Base-by-base conservation (phyloP, 495 filamentous ascomycete species). In the Penicillium ochrochloron region DNA sequence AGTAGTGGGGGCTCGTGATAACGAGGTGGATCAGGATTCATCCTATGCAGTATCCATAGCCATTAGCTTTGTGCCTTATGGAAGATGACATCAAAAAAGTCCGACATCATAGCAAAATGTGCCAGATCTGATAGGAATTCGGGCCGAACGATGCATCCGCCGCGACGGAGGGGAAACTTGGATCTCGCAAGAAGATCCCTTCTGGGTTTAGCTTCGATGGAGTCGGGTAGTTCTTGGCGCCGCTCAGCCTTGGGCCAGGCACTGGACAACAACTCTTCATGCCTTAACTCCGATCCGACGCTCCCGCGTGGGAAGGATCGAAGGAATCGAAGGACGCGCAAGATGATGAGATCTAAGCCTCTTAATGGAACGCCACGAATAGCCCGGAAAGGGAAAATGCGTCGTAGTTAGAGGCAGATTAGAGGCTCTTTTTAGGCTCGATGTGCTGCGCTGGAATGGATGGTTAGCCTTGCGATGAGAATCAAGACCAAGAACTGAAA, bases 121-220 rank as follows among this genome's bases (percentile, higher is more conserved):
- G 15, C 42, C 41, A 50, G 51, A 59, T 63, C 53, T 65, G 58
- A 70, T 65, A 61, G 62, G 57, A 31, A 67, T 59, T 69, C 62
- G 67, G 65, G 61, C 67, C 61, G 63, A 66, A 57, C 34, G 44
- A 57, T 23, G 57, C n/a, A 35, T 31, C 53, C 60, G 55, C 51
- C 1, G 5, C 21, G 31, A 17, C 17, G 23, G 27, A 46, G 19
- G 21, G 29, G 27, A 41, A 33, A 29, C 39, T 46, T 57, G 35
- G 25, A 12, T 17, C 72, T 76, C 72, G 72, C 72, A 73, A 75
- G 67, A 19, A 57, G 52, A 66, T 51, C 76, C 70, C 50, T 41
- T 72, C 65, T 61, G 39, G 66, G 69, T 73, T 66, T 73, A 75
- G 68, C 55, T 44, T 15, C 19, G 33, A 41, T 39, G 31, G 57